Evolutionary conservation across 1,284 basidiomycete genomes (phyloP).

Genomic region (Ceratobasidium sp.): DNA sequence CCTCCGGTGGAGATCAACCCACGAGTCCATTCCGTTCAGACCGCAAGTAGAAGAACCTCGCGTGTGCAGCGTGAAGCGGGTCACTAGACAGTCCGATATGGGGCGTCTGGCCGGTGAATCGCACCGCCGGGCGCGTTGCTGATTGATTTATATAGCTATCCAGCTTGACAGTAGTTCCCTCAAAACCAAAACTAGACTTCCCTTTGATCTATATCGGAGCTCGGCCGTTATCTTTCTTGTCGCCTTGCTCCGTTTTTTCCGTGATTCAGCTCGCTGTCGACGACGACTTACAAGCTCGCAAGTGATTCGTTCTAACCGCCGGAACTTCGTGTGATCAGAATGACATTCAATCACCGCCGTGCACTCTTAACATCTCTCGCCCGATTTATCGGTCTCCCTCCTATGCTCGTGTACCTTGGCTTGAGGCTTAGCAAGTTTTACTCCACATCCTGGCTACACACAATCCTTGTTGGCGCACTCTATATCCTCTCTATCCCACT

Average conservation of each 20-base stretch:
- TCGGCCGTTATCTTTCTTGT: background rate
- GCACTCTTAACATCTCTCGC: slow-evolving; percentile 26
- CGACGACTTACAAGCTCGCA: background rate
- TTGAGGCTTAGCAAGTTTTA: background rate
- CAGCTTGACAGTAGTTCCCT: background rate
- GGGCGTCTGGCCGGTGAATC: slow-evolving; percentile 27
- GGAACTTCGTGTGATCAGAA: background rate
- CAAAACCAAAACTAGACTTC: slow-evolving; percentile 1
- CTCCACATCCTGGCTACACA: slow-evolving; percentile 27
- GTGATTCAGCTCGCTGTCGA: background rate
- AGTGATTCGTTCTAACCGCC: background rate
- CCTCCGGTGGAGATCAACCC: slow-evolving; percentile 23
- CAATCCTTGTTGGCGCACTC: slow-evolving; percentile 6
- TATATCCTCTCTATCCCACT: slow-evolving; percentile 23
- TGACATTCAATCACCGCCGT: slow-evolving; percentile 36
- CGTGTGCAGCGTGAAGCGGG: slow-evolving; percentile 1
- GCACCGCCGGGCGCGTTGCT: slow-evolving; percentile 29
- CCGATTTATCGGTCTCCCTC: slow-evolving; percentile 34
- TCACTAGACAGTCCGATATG: slow-evolving; percentile 12
- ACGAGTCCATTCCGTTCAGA: background rate
- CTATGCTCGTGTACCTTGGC: background rate
- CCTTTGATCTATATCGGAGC: slow-evolving; percentile 1
- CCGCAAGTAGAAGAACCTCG: slow-evolving; percentile 9
- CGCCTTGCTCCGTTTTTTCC: background rate
- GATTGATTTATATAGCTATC: slow-evolving; percentile 9